Conservation (phyloP, 2,329 filamentous ascomycete genomes). For the Endoconidiophora polonica region DNA sequence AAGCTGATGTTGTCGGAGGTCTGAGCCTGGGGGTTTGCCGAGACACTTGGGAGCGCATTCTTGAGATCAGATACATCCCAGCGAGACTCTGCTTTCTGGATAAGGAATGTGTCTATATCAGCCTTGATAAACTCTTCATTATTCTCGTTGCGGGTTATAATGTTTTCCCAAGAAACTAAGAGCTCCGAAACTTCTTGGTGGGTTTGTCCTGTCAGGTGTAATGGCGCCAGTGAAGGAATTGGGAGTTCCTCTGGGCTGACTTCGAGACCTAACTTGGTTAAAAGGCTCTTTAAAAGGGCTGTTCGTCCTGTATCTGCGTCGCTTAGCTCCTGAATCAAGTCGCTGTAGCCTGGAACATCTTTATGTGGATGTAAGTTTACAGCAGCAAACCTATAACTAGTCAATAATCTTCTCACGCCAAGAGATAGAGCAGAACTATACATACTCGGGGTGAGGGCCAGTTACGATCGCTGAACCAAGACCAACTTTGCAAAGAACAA, state of each 20-base stretch:
- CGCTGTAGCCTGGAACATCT: constrained; percentile 49
- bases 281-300: constrained; percentile 61
- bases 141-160: constrained; percentile 43
- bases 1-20: constrained; percentile 34
- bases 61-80: constrained; percentile 33
- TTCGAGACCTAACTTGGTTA: constrained; percentile 67
- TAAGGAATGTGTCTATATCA: constrained; percentile 66
- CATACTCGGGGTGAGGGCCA: constrained; percentile 79
- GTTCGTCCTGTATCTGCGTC: constrained; percentile 53
- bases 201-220: constrained; percentile 59
- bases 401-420: constrained; percentile 8
- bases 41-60: background rate
- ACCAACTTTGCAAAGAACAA: constrained; percentile 70
- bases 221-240: constrained; percentile 61
- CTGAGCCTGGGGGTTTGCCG: constrained; percentile 11
- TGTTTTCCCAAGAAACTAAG: constrained; percentile 47
- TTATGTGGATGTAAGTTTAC: constrained; percentile 56
- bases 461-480: constrained; percentile 66
- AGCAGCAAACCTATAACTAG: constrained; percentile 54
- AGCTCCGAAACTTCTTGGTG: constrained; percentile 50
- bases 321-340: constrained; percentile 49
- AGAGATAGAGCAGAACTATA: background rate
- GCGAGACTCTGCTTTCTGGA: constrained; percentile 48
- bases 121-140: constrained; percentile 58
- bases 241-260: constrained; percentile 51